Evolutionary conservation across 305 asterid genomes (phyloP).

Genomic region (Solanum chacoense): DNA sequence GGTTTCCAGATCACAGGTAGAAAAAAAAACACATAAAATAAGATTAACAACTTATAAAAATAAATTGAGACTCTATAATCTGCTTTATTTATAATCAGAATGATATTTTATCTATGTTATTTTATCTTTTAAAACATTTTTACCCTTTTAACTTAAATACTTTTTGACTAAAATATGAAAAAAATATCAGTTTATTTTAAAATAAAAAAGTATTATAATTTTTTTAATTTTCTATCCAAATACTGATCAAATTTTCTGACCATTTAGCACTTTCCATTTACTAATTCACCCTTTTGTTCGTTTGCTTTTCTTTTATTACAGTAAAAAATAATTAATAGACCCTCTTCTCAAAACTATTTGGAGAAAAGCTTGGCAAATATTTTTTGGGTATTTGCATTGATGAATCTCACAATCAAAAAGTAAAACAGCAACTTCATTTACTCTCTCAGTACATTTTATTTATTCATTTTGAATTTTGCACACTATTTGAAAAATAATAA

Average conservation of each 20-base stretch:
- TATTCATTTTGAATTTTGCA: neutral
- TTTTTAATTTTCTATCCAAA: too few species aligned
- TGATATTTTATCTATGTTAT: too few species aligned
- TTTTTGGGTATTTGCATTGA: neutral
- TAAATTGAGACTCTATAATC: neutral
- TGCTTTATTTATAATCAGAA: neutral
- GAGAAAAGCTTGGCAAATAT: neutral
- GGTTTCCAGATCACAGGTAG: neutral
- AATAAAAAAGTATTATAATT: too few species aligned
- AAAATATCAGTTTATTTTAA: too few species aligned
- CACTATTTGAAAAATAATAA: neutral
- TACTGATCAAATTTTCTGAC: too few species aligned
- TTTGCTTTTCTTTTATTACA: neutral
- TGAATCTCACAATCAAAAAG: neutral
- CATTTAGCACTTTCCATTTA: too few species aligned
- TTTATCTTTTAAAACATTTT: too few species aligned
- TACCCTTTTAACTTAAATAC: too few species aligned
- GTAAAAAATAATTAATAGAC: neutral
- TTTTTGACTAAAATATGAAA: too few species aligned
- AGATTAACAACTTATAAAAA: neutral
- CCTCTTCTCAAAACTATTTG: neutral
- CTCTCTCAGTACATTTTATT: neutral
- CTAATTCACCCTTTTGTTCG: too few species aligned
- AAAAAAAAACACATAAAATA: neutral
- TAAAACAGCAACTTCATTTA: neutral